These are phyloP conservation scores for Babesia bigemina DNA, from an alignment of 169 alveolate species.

Conservation along the genomic window DNA sequence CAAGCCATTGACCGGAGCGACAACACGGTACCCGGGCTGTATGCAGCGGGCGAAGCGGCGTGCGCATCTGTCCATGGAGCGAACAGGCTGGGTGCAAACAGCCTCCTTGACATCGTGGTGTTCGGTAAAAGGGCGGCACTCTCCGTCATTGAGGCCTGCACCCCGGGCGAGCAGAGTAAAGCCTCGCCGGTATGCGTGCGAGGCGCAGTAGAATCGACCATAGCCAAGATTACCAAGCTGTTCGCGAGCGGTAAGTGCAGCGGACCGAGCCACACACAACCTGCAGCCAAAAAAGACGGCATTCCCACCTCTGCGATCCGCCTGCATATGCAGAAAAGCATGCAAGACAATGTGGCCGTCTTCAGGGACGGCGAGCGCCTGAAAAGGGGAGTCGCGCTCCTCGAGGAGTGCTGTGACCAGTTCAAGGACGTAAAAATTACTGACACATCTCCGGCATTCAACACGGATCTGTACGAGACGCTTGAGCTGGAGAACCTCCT, in stretches of 20 bases:
- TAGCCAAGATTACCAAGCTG: conserved; percentile 29
- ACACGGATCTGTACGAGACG: conserved; percentile 95
- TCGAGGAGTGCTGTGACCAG: conserved; percentile 77
- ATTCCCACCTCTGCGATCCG: conserved; percentile 69
- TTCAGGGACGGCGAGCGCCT: conserved; percentile 89
- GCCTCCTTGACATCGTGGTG: conserved; percentile 94
- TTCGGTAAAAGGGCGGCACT: conserved; percentile 96
- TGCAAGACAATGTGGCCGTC: conserved; percentile 97
- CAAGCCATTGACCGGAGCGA: conserved; percentile 85
- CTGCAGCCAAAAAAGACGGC: conserved; percentile 50
- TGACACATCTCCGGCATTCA: conserved; percentile 91
- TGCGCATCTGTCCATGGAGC: conserved; percentile 99
- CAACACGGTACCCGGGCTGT: conserved; percentile 90
- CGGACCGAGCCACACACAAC: conserved; percentile 14
- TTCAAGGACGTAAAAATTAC: conserved; percentile 86
- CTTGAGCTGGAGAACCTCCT: conserved; percentile 94
- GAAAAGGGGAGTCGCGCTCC: conserved; percentile 85
- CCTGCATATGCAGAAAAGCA: conserved; percentile 80
- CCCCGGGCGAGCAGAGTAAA: conserved; percentile 21
- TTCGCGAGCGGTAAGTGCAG: conserved; percentile 16
- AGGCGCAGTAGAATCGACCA: conserved; percentile 24
- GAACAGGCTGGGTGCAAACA: conserved; percentile 97
- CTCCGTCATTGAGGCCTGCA: conserved; percentile 63
- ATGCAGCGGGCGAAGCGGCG: conserved; percentile 96
- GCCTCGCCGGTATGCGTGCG: background rate